Conservation (phyloP, 768 basidiomycete species). For the Trametes maxima region DNA sequence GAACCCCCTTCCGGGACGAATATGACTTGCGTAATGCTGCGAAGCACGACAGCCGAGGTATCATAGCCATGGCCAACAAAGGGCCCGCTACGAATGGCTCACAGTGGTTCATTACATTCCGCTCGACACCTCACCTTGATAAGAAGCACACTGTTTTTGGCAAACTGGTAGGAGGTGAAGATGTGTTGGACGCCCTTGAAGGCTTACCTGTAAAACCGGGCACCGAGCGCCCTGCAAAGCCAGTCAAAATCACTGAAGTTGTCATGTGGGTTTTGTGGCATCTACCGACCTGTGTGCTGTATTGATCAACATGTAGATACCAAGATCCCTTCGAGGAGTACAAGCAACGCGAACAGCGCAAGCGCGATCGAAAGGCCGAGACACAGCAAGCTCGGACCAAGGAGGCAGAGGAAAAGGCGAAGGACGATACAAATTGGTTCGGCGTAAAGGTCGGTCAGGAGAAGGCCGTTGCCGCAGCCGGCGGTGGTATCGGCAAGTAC, state of each 20-base stretch:
- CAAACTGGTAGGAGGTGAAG: conserved; percentile 94
- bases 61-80: conserved; percentile 94
- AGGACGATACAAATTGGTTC: conserved; percentile 84
- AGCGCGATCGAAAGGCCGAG: conserved; percentile 62
- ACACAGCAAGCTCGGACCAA: conserved; percentile 31
- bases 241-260: conserved; percentile 83
- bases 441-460: conserved; percentile 75
- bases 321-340: conserved; percentile 97
- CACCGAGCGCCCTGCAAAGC: conserved; percentile 84
- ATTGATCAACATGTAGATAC: conserved; percentile 48
- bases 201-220: conserved; percentile 78
- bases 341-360: conserved; percentile 79
- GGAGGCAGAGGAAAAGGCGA: conserved; percentile 52
- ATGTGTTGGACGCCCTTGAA: conserved; percentile 84
- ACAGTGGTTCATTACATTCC: conserved; percentile 94
- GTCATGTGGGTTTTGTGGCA: conserved; percentile 63
- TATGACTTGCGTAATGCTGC: conserved; percentile 85
- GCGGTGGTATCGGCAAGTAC: conserved; percentile 81
- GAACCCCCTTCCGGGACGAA: conserved; percentile 95
- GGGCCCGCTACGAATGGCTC: conserved; percentile 91
- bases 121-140: conserved; percentile 80
- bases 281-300: background rate
- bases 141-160: conserved; percentile 97
- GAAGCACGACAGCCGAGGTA: conserved; percentile 82
- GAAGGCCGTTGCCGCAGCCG: conserved; percentile 38